Evolutionary conservation across 768 basidiomycete species (phyloP).

Genomic region (Hortiboletus campestris): DNA sequence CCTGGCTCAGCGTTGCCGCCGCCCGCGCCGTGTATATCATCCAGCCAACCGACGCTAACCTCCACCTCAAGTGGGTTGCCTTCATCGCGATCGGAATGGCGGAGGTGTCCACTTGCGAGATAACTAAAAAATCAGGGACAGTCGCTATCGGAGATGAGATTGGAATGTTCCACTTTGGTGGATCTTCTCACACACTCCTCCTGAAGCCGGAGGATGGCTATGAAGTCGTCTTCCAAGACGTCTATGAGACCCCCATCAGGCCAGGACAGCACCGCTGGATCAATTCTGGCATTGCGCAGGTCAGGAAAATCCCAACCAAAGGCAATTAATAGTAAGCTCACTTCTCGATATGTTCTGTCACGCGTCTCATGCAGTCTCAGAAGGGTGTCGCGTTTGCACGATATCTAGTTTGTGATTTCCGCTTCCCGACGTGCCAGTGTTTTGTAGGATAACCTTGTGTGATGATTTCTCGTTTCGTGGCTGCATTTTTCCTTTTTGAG

Average conservation of each 20-base stretch:
- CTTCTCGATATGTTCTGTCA: no score
- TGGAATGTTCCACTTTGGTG: conserved; percentile 64
- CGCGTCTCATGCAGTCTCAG: no score
- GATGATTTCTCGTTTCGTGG: no score
- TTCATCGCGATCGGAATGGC: conserved; percentile 60
- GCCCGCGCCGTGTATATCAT: conserved; percentile 56
- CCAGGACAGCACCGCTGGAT: conserved; percentile 1
- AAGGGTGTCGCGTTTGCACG: no score
- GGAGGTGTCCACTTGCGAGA: conserved; percentile 44
- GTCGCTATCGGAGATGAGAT: conserved; percentile 12
- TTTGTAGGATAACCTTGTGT: no score
- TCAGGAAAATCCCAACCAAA: no score
- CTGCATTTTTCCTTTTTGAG: no score
- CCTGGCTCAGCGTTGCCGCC: conserved; percentile 44
- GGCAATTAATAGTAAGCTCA: no score
- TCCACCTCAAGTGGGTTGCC: conserved; percentile 47
- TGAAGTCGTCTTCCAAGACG: conserved; percentile 17
- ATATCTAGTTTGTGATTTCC: no score
- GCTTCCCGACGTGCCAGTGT: no score
- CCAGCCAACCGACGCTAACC: conserved; percentile 36
- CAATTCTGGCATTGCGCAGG: no score
- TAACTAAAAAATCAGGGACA: not conserved
- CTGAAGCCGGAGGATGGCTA: conserved; percentile 22
- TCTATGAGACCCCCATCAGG: not conserved
- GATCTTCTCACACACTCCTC: conserved; percentile 46